Conservation (phyloP, 345 rosid genomes). For the Eutrema japonicum region DNA sequence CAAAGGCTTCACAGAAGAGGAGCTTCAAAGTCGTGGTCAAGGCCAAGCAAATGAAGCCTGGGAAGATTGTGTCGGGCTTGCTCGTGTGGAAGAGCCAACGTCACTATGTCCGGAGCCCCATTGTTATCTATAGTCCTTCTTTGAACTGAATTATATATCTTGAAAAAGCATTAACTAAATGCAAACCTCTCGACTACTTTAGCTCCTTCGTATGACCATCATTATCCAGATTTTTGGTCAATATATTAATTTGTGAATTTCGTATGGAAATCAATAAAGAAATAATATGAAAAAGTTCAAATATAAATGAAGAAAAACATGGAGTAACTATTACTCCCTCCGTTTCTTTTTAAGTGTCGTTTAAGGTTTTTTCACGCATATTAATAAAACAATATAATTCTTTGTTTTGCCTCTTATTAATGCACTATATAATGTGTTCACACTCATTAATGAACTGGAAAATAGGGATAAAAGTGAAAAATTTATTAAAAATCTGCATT, state of each 20-base stretch:
- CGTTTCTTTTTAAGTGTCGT: too few relatives aligned
- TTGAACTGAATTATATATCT: neutral
- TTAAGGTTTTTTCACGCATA: too few relatives aligned
- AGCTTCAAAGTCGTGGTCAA: slow-evolving; percentile 79
- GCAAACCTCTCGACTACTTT: neutral
- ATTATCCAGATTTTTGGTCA: neutral
- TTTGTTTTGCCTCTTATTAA: too few relatives aligned
- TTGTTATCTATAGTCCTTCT: slow-evolving; percentile 53
- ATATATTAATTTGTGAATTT: neutral
- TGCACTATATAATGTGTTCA: too few relatives aligned
- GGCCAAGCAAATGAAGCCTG: slow-evolving; percentile 49
- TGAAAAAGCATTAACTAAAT: neutral
- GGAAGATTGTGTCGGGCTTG: slow-evolving; percentile 60
- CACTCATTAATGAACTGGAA: too few relatives aligned
- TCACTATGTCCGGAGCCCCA: slow-evolving; percentile 71
- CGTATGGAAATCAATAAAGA: too few relatives aligned
- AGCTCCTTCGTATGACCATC: neutral
- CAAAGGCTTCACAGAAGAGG: slow-evolving; percentile 51
- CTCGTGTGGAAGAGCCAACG: slow-evolving; percentile 69
- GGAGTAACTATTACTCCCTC: too few relatives aligned
- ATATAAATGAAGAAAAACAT: too few relatives aligned
- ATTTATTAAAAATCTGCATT: too few relatives aligned
- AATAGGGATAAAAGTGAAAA: too few relatives aligned
- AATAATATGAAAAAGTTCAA: too few relatives aligned
- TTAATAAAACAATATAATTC: too few relatives aligned